Evolutionary conservation across 352 stramenopile species (phyloP).

Genomic region (Phytophthora pini): DNA sequence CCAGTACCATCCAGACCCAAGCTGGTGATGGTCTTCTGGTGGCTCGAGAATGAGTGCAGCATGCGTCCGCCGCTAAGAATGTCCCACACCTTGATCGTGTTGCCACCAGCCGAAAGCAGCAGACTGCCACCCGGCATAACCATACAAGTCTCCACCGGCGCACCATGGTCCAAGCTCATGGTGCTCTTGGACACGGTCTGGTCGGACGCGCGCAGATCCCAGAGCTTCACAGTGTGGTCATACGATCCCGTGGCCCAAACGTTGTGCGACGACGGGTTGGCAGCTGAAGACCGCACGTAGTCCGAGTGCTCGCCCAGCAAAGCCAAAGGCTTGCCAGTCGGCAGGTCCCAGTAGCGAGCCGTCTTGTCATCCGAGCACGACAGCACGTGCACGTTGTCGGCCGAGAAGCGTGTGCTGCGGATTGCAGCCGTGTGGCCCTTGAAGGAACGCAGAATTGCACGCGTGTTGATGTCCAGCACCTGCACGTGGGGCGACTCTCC

Average conservation of each 20-base stretch:
- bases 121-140: slow-evolving; percentile 87
- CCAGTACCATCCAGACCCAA: slow-evolving; percentile 87
- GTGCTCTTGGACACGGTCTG: slow-evolving; percentile 61
- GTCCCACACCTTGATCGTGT: slow-evolving; percentile 94
- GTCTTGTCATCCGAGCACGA: slow-evolving; percentile 93
- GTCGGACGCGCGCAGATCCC: slow-evolving; percentile 88
- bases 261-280: slow-evolving; percentile 75
- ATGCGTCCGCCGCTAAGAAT: slow-evolving; percentile 87
- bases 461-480: slow-evolving; percentile 87
- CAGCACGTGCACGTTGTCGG: slow-evolving; percentile 87
- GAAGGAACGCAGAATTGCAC: slow-evolving; percentile 86
- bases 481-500: slow-evolving; percentile 79
- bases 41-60: slow-evolving; percentile 90
- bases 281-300: slow-evolving; percentile 85
- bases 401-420: slow-evolving; percentile 80
- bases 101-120: slow-evolving; percentile 87
- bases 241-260: slow-evolving; percentile 92
- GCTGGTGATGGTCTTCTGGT: slow-evolving; percentile 95
- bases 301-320: slow-evolving; percentile 87
- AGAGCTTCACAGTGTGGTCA: slow-evolving; percentile 94
- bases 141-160: slow-evolving; percentile 89
- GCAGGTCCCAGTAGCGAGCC: slow-evolving; percentile 88
- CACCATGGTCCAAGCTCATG: slow-evolving; percentile 83
- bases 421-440: slow-evolving; percentile 86
- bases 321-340: slow-evolving; percentile 79